phyloP scores from a whole-genome alignment of 495 filamentous ascomycete species.

The Penicillium longicatenatum region DNA sequence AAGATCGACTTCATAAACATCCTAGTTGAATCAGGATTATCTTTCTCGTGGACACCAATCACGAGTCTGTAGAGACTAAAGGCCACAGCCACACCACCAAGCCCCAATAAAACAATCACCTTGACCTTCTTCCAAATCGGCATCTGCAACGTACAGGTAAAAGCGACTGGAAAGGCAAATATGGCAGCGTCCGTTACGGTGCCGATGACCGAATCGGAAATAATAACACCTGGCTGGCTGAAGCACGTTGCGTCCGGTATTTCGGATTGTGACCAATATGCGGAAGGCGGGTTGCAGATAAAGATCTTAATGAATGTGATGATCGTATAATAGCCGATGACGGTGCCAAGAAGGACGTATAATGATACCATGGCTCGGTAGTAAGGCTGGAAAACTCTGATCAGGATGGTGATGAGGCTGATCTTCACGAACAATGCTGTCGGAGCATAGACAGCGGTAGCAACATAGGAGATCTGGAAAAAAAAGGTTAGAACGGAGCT shows the following conservation, averaged over 20 bases:
- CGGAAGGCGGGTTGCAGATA: constrained; percentile 30
- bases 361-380: constrained; percentile 22
- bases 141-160: constrained; percentile 35
- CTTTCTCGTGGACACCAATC: constrained; percentile 24
- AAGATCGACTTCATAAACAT: constrained; percentile 12
- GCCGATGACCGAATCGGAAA: constrained; percentile 33
- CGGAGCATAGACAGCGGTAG: constrained; percentile 32
- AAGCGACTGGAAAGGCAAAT: constrained; percentile 30
- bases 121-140: constrained; percentile 29
- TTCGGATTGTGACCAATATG: constrained; percentile 23
- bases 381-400: constrained; percentile 32
- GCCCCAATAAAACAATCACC: constrained; percentile 28
- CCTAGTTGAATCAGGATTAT: constrained; percentile 21
- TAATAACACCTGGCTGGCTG: constrained; percentile 28
- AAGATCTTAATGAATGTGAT: constrained; percentile 31
- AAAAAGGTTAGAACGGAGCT: not conserved
- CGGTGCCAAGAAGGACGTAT: constrained; percentile 28
- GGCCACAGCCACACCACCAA: constrained; percentile 32
- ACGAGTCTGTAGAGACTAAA: constrained; percentile 32
- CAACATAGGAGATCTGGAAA: constrained; percentile 19
- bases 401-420: constrained; percentile 32
- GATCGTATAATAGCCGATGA: constrained; percentile 31
- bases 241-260: constrained; percentile 19
- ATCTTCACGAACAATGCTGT: constrained; percentile 36
- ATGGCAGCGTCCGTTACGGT: constrained; percentile 35